Evolutionary conservation across 768 basidiomycete species (phyloP).

Genomic region (Krasilnikovozyma curviuscula): DNA sequence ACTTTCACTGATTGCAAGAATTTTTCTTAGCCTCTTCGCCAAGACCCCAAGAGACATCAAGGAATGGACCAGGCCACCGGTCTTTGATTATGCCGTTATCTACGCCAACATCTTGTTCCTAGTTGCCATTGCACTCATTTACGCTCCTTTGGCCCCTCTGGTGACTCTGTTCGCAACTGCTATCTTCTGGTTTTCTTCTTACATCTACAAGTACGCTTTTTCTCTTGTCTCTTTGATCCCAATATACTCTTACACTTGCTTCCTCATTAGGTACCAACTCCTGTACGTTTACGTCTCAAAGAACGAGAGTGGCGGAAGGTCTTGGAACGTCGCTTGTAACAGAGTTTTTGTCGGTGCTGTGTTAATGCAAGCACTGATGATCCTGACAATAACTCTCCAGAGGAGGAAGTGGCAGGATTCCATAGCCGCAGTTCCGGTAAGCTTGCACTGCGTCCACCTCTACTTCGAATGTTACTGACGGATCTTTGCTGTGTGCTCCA

Average conservation of each 20-base stretch:
- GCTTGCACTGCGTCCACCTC: not conserved
- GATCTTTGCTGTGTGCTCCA: conserved; percentile 48
- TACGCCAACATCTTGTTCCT: conserved; percentile 51
- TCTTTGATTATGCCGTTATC: conserved; percentile 71
- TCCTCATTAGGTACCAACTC: conserved; percentile 33
- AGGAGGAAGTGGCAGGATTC: conserved; percentile 7
- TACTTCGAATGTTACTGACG: conserved; percentile 31
- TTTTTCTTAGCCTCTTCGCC: conserved; percentile 19
- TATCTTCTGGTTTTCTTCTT: conserved; percentile 56
- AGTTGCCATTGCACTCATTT: conserved; percentile 72
- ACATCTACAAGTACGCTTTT: conserved; percentile 65
- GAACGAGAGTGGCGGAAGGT: conserved; percentile 68
- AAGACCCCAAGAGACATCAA: conserved; percentile 27
- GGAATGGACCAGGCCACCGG: conserved; percentile 39
- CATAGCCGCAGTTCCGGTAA: not conserved
- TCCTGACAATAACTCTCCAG: conserved; percentile 32
- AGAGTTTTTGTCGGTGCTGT: conserved; percentile 57
- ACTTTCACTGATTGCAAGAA: not conserved
- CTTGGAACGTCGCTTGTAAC: conserved; percentile 44
- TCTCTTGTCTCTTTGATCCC: not conserved
- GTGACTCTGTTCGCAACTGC: conserved; percentile 62
- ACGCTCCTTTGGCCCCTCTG: conserved; percentile 74
- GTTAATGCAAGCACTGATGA: conserved; percentile 52
- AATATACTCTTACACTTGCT: not conserved
- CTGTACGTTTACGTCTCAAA: conserved; percentile 82